Base-by-base conservation (phyloP, 306 rosid genomes). In the Aeschynomene evenia region DNA sequence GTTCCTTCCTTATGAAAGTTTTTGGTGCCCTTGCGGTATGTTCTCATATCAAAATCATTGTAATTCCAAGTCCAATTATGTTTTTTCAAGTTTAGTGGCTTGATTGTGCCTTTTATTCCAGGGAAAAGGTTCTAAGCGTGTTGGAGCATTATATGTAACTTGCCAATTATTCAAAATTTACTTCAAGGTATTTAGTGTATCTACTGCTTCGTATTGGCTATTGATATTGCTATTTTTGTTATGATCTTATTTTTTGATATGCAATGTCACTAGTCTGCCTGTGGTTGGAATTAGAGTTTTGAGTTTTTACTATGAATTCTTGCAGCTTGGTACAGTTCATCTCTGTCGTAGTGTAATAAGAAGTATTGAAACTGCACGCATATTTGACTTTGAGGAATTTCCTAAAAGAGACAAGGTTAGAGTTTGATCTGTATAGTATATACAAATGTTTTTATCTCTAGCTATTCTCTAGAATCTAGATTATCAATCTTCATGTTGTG, bases 81-180 rank as follows among this genome's bases (percentile, higher is more conserved):
- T n/a, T n/a, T n/a, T n/a, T n/a, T n/a, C n/a, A n/a, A n/a, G n/a
- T 80, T 71, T 52, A 16, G 14, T 79, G 48, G 31, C 57, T 73
- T 67, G 55, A 15, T 26, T 69, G 43, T 18, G 7, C 73, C 19
- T 22, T 69, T 37, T 18, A 12, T 75, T 66, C 7, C 75, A 94
- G 99, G 99, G 96, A 71, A 94, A 94, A 85, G 99, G 99, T 54
- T 81, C 91, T 18, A 94, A 94, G 84, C 96, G 99, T 56, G 91
- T 94, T 68, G 97, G 99, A 76, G 97, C 99, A 46, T 73, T 91
- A 57, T 87, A 94, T 66, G 96, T 88, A 50, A 88, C 99, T 70
- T 94, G 97, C 67, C 99, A 94, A 71, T 84, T 94, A 78, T 94
- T 94, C 83, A 94, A 94, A 84, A 70, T 91, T 78, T 91, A 94